These are phyloP conservation scores for Diutina siamensis DNA, from an alignment of 1,139 yeast genomes.

Conservation along the genomic window DNA sequence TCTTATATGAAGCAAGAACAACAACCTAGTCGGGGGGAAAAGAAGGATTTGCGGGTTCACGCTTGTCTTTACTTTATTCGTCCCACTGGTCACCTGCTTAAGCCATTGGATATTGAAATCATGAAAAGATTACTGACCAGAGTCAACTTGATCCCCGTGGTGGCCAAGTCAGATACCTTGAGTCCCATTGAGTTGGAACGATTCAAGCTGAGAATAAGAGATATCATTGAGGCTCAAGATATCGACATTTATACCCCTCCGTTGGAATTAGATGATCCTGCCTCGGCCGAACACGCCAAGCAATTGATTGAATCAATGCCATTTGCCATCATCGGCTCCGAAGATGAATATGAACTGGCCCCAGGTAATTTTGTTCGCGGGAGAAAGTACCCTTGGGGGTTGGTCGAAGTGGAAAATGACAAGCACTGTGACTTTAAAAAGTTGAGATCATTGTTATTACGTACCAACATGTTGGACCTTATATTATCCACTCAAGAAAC, in stretches of 20 bases:
- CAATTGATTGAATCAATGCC: constrained; percentile 88
- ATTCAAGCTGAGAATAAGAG: constrained; percentile 81
- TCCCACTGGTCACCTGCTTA: constrained; percentile 91
- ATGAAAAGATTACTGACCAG: constrained; percentile 82
- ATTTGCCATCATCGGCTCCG: constrained; percentile 86
- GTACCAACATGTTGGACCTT: constrained; percentile 91
- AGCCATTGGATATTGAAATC: constrained; percentile 89
- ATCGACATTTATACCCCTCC: constrained; percentile 89
- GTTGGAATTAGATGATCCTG: constrained; percentile 58
- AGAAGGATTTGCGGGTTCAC: constrained; percentile 84
- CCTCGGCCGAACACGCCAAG: constrained; percentile 70
- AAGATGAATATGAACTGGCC: constrained; percentile 66
- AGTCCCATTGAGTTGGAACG: constrained; percentile 70
- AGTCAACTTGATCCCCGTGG: constrained; percentile 88
- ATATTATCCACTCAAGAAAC: constrained; percentile 80
- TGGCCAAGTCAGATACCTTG: constrained; percentile 90
- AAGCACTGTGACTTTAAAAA: constrained; percentile 92
- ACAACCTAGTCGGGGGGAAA: constrained; percentile 66
- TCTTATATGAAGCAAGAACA: constrained; percentile 91
- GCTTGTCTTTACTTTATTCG: constrained; percentile 91
- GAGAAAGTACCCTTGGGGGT: constrained; percentile 95
- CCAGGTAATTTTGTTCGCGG: constrained; percentile 76
- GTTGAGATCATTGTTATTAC: constrained; percentile 72
- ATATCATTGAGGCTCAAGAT: constrained; percentile 84
- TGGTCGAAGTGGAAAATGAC: constrained; percentile 94